Percentiles rank a stretch among this genome's conserved stretches.
phyloP scores from a whole-genome alignment of 768 basidiomycete species.

The Collybia mongolica region DNA sequence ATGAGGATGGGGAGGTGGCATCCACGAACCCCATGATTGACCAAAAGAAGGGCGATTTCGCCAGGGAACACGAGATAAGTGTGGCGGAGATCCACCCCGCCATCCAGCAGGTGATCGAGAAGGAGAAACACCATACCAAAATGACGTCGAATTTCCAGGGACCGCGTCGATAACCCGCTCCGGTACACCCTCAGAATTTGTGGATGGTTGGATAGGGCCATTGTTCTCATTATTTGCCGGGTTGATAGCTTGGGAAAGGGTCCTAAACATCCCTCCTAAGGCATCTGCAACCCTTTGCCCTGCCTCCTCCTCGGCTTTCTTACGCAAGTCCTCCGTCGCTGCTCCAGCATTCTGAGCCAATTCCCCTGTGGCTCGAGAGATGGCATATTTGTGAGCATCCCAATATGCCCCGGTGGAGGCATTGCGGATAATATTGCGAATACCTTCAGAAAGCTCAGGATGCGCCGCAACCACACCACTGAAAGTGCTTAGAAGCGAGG shows the following conservation, averaged over 20 bases:
- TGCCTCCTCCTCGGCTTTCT: conserved; percentile 62
- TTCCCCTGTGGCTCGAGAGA: conserved; percentile 57
- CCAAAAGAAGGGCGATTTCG: neutral
- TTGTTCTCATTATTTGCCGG: neutral
- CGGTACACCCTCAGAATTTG: neutral
- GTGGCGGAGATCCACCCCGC: neutral
- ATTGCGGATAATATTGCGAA: conserved; percentile 65
- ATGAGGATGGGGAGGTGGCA: conserved; percentile 3
- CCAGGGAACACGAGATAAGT: neutral
- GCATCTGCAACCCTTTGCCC: conserved; percentile 62
- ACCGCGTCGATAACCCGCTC: neutral
- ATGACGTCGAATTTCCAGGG: conserved; percentile 11
- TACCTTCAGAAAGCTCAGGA: conserved; percentile 68
- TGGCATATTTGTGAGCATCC: conserved; percentile 56
- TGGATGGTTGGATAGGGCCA: neutral
- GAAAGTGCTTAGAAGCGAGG: conserved; percentile 55
- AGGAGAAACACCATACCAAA: conserved; percentile 13
- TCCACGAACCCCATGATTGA: conserved; percentile 7
- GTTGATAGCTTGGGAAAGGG: conserved; percentile 38
- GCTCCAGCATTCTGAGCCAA: conserved; percentile 45
- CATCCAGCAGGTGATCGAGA: neutral
- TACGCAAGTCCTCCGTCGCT: conserved; percentile 44
- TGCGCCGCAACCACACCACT: conserved; percentile 57
- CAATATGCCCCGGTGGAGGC: conserved; percentile 68
- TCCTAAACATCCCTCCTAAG: conserved; percentile 55